These are phyloP conservation scores for Ajuga reptans DNA, from an alignment of 305 asterid genomes.

Conservation along the genomic window DNA sequence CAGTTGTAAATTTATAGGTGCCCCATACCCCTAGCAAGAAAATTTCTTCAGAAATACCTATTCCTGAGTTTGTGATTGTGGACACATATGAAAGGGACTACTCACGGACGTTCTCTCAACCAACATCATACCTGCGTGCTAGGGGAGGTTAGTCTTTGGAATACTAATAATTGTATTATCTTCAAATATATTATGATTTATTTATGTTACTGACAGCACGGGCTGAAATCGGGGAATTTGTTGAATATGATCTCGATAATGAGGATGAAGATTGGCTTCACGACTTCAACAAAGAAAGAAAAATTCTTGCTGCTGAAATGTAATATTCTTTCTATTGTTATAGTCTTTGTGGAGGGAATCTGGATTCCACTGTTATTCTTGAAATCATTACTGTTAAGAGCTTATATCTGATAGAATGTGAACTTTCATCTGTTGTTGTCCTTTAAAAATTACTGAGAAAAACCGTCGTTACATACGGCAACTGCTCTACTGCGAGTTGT, in stretches of 20 bases:
- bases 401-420: constrained; percentile 8
- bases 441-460: not conserved
- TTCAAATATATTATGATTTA: constrained; percentile 15
- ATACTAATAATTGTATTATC: constrained; percentile 12
- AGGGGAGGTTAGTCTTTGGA: constrained; percentile 68
- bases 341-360: constrained; percentile 20
- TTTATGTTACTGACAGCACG: constrained; percentile 55
- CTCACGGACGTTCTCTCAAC: constrained; percentile 77
- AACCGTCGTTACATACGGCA: not conserved
- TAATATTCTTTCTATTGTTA: constrained; percentile 33
- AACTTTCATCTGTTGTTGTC: not conserved
- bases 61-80: constrained; percentile 82
- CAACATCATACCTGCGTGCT: constrained; percentile 85
- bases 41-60: constrained; percentile 83
- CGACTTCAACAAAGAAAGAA: constrained; percentile 70
- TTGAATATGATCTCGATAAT: constrained; percentile 95
- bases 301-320: constrained; percentile 65
- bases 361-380: constrained; percentile 12
- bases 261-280: constrained; percentile 99
- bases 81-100: constrained; percentile 97
- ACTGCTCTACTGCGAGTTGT: too few species aligned
- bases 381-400: constrained; percentile 3
- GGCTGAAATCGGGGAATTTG: constrained; percentile 94
- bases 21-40: constrained; percentile 63
- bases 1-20: constrained; percentile 37